Evolutionary conservation across 73 alveolate species (phyloP).

Genomic region (Tetrahymena borealis): DNA sequence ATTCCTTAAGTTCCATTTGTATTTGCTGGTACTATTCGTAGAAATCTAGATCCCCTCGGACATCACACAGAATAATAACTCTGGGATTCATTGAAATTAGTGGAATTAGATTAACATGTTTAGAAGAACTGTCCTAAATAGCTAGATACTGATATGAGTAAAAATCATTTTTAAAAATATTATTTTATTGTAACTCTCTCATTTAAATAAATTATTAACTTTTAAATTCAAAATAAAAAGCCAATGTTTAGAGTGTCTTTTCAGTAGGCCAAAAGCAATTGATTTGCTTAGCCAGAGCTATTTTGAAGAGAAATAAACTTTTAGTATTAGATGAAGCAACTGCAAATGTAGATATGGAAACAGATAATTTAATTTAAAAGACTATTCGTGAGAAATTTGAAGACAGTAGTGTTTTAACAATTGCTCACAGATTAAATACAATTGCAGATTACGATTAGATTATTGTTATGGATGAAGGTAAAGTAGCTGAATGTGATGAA

Average conservation of each 20-base stretch:
- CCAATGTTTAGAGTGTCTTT: background rate
- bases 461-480: conserved; percentile 63
- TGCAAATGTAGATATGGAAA: conserved; percentile 66
- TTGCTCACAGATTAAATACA: conserved; percentile 75
- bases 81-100: conserved; percentile 41
- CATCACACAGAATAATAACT: conserved; percentile 43
- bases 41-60: conserved; percentile 70
- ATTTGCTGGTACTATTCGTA: conserved; percentile 60
- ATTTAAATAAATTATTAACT: background rate
- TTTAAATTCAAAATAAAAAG: conserved; percentile 1
- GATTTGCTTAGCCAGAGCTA: conserved; percentile 42
- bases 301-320: conserved; percentile 54
- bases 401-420: conserved; percentile 62
- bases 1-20: conserved; percentile 72
- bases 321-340: conserved; percentile 78
- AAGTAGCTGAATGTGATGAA: conserved; percentile 8
- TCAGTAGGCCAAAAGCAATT: conserved; percentile 67
- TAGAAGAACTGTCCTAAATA: background rate
- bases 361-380: conserved; percentile 62
- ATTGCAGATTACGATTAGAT: conserved; percentile 59
- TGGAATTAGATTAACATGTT: conserved; percentile 12
- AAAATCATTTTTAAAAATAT: background rate
- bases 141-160: conserved; percentile 14
- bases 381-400: conserved; percentile 47
- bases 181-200: background rate